Base-by-base conservation (phyloP, 305 asterid genomes). In the Euphrasia arctica region DNA sequence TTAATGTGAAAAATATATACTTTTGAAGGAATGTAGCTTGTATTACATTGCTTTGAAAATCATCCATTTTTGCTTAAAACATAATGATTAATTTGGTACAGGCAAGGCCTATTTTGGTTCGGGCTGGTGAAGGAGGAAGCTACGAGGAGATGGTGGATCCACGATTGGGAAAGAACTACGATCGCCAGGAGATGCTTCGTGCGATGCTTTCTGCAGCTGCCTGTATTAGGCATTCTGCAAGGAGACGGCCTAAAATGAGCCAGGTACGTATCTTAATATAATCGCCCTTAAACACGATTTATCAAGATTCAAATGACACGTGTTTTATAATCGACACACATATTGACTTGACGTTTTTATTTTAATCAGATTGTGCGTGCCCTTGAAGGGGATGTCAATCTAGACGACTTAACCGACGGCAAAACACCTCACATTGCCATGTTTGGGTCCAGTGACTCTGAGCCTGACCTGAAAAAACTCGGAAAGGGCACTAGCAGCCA, bases 201-300 rank as follows among this genome's bases (percentile, higher is more conserved):
- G 75, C 85, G 91, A 85, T 91, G 71, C 83, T 78, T 12, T 83
- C 82, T 50, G 98, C 94, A 4, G 95, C 85, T 47, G 87, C 96
- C 0, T 72, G 81, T 52, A 75, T 85, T 52, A 75, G 91, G 70
- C 98, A 88, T 62, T 91, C 98, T 55, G 96, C 96, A 3, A 75
- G 88, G 62, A 79, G 80, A 62, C 97, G 97, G 14, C 95, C 97
- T 14, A 91, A 74, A 75, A 91, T 86, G 97, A 91, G 97, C 50
- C 93, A 86, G 91, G 97, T 88, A 28, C 58, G 34, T 31, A 31
- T 2, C 4, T 4, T 3, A 10, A 10, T 45, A 0, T 10, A 34
- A 34, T 36, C 42, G 42, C 42, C 42, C 42, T 6, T 5, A 34
- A 36, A 36, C 9, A 36, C 42, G 39, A 34, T 34, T 34, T 34